Base-by-base conservation (phyloP, 495 filamentous ascomycete genomes). In the Platismatia glauca region DNA sequence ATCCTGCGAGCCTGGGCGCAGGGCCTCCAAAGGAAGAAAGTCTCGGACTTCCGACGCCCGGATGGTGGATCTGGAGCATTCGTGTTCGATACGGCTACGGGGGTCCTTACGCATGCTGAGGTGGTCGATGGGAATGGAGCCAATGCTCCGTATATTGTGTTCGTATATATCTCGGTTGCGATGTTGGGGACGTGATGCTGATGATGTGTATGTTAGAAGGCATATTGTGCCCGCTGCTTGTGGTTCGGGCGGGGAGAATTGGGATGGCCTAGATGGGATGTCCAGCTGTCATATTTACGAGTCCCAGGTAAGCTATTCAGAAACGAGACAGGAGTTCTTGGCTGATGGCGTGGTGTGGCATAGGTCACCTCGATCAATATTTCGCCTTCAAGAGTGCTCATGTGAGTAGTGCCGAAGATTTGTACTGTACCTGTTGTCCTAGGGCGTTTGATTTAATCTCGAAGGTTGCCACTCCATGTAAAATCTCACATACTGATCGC, bases 331-430 rank as follows among this genome's bases (percentile, higher is more conserved):
- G 18, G 33, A 0, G 15, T 6, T 52, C 33, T 29, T 3, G 18
- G 38, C 43, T 31, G 29, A 48, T 20, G 31, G 29, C n/a, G 13
- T 46, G 53, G 18, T 34, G 7, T n/a, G 31, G 7, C 5, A 24
- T 11, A 63, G 61, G 38, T 63, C 15, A 58, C 18, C 33, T 58
- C 61, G 31, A 24, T 63, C 27, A 34, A 29, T 0, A 41, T 63
- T 31, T 63, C 61, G 2, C 20, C n/a, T 4, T 63, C 61, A 8
- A 55, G 61, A 31, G 61, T 50, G 38, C 43, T 63, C 22, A 39
- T 63, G 61, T 63, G 31, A 22, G 61, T 63, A 27, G 12, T 29
- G 24, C 44, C 37, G 2, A 27, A 20, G 3, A 22, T 41, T n/a
- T 46, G 44, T 13, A n/a, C n/a, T n/a, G n/a, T n/a, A n/a, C n/a